Evolutionary conservation across 805 yeast genomes (phyloP).

Genomic region (Diddensiella santjacobensis): DNA sequence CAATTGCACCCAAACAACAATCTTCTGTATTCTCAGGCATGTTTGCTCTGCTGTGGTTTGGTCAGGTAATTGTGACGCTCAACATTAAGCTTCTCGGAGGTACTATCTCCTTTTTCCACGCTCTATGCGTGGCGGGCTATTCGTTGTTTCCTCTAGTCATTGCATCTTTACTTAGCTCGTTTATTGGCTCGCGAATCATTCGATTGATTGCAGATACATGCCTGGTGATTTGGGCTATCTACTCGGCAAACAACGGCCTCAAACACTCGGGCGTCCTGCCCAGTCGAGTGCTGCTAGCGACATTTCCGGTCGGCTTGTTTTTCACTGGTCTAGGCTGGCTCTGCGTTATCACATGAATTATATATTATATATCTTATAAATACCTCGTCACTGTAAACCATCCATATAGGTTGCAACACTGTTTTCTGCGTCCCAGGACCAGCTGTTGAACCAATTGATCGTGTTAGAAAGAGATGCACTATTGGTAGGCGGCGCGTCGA

Average conservation of each 20-base stretch:
- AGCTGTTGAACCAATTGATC: conserved; percentile 21
- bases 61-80: conserved; percentile 55
- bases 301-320: conserved; percentile 62
- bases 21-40: conserved; percentile 62
- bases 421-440: conserved; percentile 20
- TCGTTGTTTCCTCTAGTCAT: conserved; percentile 62
- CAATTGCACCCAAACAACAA: conserved; percentile 38
- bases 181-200: conserved; percentile 46
- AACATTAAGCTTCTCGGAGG: conserved; percentile 63
- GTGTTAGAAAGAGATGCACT: conserved; percentile 2
- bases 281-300: conserved; percentile 56
- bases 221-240: conserved; percentile 58
- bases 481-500: not conserved
- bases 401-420: conserved; percentile 16
- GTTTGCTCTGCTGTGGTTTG: conserved; percentile 60
- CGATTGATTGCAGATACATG: conserved; percentile 46
- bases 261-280: conserved; percentile 61
- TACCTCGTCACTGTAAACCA: not conserved
- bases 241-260: conserved; percentile 58
- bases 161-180: conserved; percentile 47
- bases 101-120: conserved; percentile 60
- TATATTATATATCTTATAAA: not conserved
- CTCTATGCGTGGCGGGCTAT: conserved; percentile 67
- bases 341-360: conserved; percentile 48
- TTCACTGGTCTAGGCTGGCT: conserved; percentile 64